A percentile compares a stretch with the other conserved stretches of the same genome.
Evolutionary conservation across 139 green algal species (phyloP).

Genomic region (Ulvella scutata): DNA sequence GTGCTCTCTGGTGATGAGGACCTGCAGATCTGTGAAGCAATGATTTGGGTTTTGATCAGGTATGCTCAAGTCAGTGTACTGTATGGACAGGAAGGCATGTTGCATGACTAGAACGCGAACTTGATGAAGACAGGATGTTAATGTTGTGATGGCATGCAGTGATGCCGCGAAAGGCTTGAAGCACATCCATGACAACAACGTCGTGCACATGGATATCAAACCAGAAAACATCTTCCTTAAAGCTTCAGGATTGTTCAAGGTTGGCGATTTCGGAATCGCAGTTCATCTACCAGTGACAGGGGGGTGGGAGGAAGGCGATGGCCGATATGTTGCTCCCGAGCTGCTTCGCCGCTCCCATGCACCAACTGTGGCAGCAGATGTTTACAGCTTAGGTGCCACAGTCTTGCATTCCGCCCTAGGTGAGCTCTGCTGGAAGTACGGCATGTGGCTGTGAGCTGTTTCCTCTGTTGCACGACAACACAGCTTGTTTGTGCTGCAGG

Average conservation of each 20-base stretch:
- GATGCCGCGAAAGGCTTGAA: background rate
- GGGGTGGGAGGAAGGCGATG: background rate
- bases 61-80: background rate
- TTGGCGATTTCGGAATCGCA: background rate
- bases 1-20: background rate
- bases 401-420: background rate
- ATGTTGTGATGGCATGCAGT: too few relatives aligned
- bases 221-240: background rate
- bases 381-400: background rate
- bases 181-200: background rate
- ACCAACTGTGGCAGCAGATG: background rate
- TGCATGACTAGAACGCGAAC: background rate
- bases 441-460: background rate
- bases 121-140: background rate
- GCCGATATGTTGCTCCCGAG: background rate
- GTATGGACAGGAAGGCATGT: background rate
- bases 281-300: background rate
- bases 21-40: background rate
- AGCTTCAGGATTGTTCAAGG: background rate
- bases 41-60: background rate
- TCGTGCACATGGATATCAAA: constrained; percentile 1
- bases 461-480: too few relatives aligned
- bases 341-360: background rate
- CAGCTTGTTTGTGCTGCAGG: too few relatives aligned
- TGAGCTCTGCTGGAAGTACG: background rate